A percentile compares a stretch with the other conserved stretches of the same genome.
These are phyloP conservation scores for Daldinia childiae DNA, from an alignment of 495 filamentous ascomycete species.

Conservation along the genomic window DNA sequence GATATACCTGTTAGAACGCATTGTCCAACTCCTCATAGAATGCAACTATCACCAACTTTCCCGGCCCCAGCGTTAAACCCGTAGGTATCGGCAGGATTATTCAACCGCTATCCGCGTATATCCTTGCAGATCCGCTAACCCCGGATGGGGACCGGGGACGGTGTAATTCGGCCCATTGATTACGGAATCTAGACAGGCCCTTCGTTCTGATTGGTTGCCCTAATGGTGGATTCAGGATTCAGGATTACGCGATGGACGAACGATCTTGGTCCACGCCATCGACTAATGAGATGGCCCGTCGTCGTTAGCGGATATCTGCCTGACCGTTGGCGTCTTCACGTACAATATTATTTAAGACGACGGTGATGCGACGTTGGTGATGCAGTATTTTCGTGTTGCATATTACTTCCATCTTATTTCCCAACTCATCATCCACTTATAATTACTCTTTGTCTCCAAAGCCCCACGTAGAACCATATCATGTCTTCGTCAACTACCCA, in stretches of 20 bases:
- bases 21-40: too few relatives aligned
- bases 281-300: background rate
- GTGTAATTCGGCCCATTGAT: background rate
- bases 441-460: background rate
- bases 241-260: background rate
- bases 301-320: background rate
- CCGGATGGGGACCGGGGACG: background rate
- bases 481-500: constrained; percentile 15
- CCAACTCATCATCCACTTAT: background rate
- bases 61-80: background rate
- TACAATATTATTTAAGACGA: background rate
- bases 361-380: background rate
- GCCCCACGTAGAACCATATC: background rate
- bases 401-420: background rate
- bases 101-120: background rate
- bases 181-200: background rate
- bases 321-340: background rate
- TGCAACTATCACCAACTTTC: background rate
- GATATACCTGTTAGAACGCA: background rate
- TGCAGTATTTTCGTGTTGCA: background rate
- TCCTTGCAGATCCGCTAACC: background rate
- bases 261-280: background rate
- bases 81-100: background rate
- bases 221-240: background rate
- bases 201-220: background rate